Evolutionary conservation across 2,329 filamentous ascomycete species (phyloP).

Genomic region (Stromatinia cepivora): DNA sequence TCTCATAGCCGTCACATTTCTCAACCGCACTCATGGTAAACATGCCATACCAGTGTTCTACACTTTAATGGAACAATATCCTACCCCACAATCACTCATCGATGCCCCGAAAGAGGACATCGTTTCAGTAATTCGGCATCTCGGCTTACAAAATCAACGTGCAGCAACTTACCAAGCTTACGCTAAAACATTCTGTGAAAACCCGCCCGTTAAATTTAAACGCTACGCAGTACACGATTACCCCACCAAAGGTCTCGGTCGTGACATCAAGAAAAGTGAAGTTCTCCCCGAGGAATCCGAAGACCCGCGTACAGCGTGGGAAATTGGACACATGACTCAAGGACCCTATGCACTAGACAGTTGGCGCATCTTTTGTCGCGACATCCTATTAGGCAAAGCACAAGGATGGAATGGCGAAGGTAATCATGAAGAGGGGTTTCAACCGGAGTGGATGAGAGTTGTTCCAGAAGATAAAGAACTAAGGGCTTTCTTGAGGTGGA

Average conservation of each 20-base stretch:
- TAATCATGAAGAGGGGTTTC: constrained; percentile 62
- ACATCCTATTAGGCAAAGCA: constrained; percentile 67
- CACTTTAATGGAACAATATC: constrained; percentile 65
- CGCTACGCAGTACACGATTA: constrained; percentile 60
- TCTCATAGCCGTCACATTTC: constrained; percentile 78
- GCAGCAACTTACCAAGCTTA: constrained; percentile 68
- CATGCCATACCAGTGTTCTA: constrained; percentile 76
- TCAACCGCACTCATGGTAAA: constrained; percentile 76
- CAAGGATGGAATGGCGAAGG: constrained; percentile 64
- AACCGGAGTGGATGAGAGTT: constrained; percentile 90
- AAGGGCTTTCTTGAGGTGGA: constrained; percentile 83
- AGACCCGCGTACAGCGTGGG: constrained; percentile 56
- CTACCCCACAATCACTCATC: constrained; percentile 63
- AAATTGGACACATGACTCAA: constrained; percentile 81
- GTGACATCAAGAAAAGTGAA: constrained; percentile 49
- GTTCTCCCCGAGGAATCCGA: constrained; percentile 47
- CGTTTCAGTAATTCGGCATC: constrained; percentile 61
- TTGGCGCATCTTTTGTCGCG: constrained; percentile 92
- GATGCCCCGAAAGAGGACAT: constrained; percentile 57
- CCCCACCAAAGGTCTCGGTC: constrained; percentile 51
- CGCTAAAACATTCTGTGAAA: constrained; percentile 63
- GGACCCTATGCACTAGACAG: constrained; percentile 84
- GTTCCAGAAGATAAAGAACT: constrained; percentile 83
- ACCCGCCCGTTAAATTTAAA: constrained; percentile 59
- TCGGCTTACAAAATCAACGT: constrained; percentile 71